phyloP scores from a whole-genome alignment of 2,329 filamentous ascomycete genomes.

The Parastagonospora nodorum region DNA sequence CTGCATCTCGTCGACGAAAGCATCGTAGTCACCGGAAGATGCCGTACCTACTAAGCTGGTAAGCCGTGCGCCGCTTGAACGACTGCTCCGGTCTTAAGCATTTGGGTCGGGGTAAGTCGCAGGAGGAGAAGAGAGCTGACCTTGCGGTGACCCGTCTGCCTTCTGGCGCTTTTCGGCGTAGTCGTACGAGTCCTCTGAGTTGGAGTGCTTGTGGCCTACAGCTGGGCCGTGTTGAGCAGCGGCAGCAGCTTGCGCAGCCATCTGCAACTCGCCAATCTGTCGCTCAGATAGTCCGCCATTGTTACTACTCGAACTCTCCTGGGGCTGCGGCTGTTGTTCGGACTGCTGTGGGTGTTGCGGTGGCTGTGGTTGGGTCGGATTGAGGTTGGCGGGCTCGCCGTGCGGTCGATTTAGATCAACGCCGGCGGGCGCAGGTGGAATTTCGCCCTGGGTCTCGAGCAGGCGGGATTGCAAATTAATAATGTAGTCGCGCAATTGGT shows the following conservation, averaged over 20 bases:
- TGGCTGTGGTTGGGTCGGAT: constrained; percentile 18
- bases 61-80: constrained; percentile 29
- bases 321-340: constrained; percentile 26
- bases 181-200: constrained; percentile 37
- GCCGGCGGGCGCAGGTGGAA: constrained; percentile 80
- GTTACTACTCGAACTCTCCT: constrained; percentile 28
- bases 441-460: constrained; percentile 80
- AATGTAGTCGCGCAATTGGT: constrained; percentile 88
- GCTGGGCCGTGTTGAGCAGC: constrained; percentile 40
- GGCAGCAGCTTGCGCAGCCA: constrained; percentile 44
- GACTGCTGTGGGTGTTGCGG: constrained; percentile 25
- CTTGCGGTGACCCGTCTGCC: constrained; percentile 39
- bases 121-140: constrained; percentile 34
- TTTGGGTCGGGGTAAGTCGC: constrained; percentile 28
- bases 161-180: constrained; percentile 45
- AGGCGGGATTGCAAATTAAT: constrained; percentile 86
- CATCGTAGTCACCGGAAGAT: constrained; percentile 19
- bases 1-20: constrained; percentile 26
- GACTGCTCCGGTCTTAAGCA: constrained; percentile 41
- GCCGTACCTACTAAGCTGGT: constrained; percentile 24
- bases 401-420: constrained; percentile 70
- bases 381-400: constrained; percentile 32
- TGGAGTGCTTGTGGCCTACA: constrained; percentile 40
- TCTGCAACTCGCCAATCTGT: constrained; percentile 46
- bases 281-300: constrained; percentile 44